Evolutionary conservation across 306 rosid species (phyloP).

Genomic region (Casuarina glauca): DNA sequence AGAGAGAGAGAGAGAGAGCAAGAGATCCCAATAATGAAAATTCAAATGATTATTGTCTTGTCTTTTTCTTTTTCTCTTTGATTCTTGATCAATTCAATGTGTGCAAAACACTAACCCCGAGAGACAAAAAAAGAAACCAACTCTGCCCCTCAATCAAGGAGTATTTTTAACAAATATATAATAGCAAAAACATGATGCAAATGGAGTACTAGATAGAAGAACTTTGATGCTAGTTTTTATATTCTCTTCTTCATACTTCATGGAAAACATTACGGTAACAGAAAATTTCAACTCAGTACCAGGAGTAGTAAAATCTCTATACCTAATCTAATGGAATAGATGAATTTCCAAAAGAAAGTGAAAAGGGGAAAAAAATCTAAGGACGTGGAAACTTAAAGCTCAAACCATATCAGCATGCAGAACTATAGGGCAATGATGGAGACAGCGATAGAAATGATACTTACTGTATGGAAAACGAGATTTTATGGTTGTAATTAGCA

Average conservation of each 20-base stretch:
- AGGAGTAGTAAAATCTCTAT: too few species aligned
- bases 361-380: conserved; percentile 12
- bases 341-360: conserved; percentile 27
- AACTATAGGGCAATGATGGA: neutral
- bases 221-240: too few species aligned
- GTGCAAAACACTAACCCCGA: neutral
- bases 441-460: neutral
- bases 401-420: neutral
- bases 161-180: neutral
- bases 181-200: too few species aligned
- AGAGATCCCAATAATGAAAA: neutral
- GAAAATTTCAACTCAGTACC: too few species aligned
- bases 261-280: too few species aligned
- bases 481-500: conserved; percentile 4
- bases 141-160: neutral
- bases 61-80: neutral
- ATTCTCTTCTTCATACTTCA: too few species aligned
- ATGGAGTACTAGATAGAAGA: too few species aligned
- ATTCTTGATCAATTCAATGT: neutral
- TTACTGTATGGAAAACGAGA: neutral
- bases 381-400: neutral
- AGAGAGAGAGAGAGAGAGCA: too few species aligned
- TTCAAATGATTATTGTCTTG: neutral
- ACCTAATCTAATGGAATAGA: too few species aligned
- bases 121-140: neutral